phyloP scores from a whole-genome alignment of 2,329 filamentous ascomycete genomes.

The Nothomitra cinnamomea region DNA sequence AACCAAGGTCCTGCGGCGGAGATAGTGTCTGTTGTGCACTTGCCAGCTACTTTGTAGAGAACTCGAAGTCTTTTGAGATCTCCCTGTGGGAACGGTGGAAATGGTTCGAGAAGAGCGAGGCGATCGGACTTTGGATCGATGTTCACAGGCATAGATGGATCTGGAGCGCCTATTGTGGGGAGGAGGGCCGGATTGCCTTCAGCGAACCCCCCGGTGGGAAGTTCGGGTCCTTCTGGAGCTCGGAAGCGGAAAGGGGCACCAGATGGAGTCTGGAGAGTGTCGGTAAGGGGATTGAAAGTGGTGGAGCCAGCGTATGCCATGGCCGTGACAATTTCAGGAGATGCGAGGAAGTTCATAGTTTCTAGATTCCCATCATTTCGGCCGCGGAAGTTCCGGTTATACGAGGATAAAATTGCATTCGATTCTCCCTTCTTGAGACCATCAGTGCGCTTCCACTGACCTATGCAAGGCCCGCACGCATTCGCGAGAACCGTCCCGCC shows the following conservation, averaged over 20 bases:
- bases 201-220: conserved; percentile 61
- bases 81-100: conserved; percentile 58
- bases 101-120: conserved; percentile 80
- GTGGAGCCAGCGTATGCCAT: conserved; percentile 87
- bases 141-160: conserved; percentile 52
- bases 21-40: conserved; percentile 98
- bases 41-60: conserved; percentile 89
- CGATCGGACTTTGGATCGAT: conserved; percentile 80
- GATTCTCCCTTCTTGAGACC: conserved; percentile 65
- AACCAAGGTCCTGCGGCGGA: conserved; percentile 94
- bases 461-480: conserved; percentile 85
- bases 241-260: conserved; percentile 75
- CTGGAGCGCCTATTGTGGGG: conserved; percentile 54
- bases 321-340: conserved; percentile 89
- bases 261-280: conserved; percentile 61
- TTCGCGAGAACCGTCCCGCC: conserved; percentile 86
- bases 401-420: conserved; percentile 92
- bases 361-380: conserved; percentile 92
- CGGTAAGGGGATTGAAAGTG: conserved; percentile 90
- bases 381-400: conserved; percentile 96
- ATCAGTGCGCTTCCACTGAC: conserved; percentile 89
- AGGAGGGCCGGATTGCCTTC: conserved; percentile 58
- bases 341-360: conserved; percentile 98
- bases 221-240: conserved; percentile 45
- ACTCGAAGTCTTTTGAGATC: conserved; percentile 69